phyloP scores from a whole-genome alignment of 2,329 filamentous ascomycete species.

The Cladosporium halotolerans region DNA sequence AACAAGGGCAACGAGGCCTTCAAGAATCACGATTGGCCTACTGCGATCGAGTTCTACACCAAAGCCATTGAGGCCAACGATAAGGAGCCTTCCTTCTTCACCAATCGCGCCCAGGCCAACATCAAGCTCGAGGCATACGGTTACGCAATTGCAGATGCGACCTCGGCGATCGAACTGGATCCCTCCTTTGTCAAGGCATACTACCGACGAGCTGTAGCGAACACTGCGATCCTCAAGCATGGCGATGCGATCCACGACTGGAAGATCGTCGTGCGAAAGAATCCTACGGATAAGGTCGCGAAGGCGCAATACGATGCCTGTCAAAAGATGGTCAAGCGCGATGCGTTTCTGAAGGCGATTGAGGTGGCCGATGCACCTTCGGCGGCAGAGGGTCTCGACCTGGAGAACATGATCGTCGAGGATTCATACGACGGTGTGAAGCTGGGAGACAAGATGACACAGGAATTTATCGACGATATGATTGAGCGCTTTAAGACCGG shows the following conservation, averaged over 20 bases:
- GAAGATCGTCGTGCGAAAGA: constrained; percentile 80
- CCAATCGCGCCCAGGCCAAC: constrained; percentile 90
- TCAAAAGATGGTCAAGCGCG: constrained; percentile 85
- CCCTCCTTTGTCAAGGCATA: constrained; percentile 89
- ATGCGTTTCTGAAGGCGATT: constrained; percentile 91
- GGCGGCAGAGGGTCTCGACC: constrained; percentile 80
- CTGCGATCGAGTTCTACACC: constrained; percentile 75
- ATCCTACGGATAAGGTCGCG: constrained; percentile 82
- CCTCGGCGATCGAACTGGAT: constrained; percentile 85
- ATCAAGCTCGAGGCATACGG: constrained; percentile 95
- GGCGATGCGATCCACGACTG: constrained; percentile 88
- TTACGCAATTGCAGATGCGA: constrained; percentile 84
- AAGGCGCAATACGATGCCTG: constrained; percentile 87
- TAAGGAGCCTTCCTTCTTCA: constrained; percentile 82
- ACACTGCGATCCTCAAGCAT: constrained; percentile 83
- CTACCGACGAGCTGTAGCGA: constrained; percentile 86
- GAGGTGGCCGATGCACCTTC: constrained; percentile 89
- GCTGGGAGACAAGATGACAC: constrained; percentile 78
- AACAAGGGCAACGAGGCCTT: constrained; percentile 94
- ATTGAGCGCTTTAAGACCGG: constrained; percentile 90
- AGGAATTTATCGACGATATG: constrained; percentile 97
- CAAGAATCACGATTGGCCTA: constrained; percentile 75
- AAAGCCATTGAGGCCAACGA: constrained; percentile 81
- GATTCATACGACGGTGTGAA: constrained; percentile 76
- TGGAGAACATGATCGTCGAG: constrained; percentile 80